Conservation (phyloP, 2,329 filamentous ascomycete genomes). For the Nemania serpens region DNA sequence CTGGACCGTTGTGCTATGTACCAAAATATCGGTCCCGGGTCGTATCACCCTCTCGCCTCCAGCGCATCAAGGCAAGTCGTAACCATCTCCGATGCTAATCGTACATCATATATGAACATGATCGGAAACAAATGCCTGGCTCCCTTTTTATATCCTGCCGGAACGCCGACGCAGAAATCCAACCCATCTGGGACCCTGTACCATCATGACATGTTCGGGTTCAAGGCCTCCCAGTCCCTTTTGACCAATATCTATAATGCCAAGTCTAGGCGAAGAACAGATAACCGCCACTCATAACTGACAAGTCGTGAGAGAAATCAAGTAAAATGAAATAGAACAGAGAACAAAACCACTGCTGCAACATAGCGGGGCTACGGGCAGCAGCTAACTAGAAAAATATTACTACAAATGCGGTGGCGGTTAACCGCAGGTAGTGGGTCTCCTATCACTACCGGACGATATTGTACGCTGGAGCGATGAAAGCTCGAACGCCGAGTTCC, state of each 20-base stretch:
- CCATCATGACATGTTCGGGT: conserved; percentile 14
- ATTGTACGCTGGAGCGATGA: conserved; percentile 58
- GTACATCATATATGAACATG: conserved; percentile 30
- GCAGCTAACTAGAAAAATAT: conserved; percentile 16
- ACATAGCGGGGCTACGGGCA: conserved; percentile 12
- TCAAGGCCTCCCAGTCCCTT: conserved; percentile 14
- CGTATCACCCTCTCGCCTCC: conserved; percentile 18
- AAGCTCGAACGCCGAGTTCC: conserved; percentile 67
- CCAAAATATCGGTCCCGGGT: conserved; percentile 5
- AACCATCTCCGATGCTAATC: conserved; percentile 25
- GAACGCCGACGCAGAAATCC: conserved; percentile 29
- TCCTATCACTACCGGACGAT: conserved; percentile 39
- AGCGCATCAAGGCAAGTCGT: conserved; percentile 8
- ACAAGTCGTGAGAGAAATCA: conserved; percentile 18
- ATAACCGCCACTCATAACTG: conserved; percentile 15
- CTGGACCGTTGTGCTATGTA: conserved; percentile 10
- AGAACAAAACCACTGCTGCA: conserved; percentile 13
- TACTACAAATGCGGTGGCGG: conserved; percentile 19
- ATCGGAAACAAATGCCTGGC: conserved; percentile 10
- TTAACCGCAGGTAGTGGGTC: conserved; percentile 5
- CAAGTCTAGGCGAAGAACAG: conserved; percentile 25
- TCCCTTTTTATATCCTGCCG: conserved; percentile 24
- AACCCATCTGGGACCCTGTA: conserved; percentile 7
- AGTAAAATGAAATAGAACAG: conserved; percentile 18
- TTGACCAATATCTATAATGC: conserved; percentile 28